Conservation (phyloP, 805 yeast genomes). For the Metschnikowia cubensis region DNA sequence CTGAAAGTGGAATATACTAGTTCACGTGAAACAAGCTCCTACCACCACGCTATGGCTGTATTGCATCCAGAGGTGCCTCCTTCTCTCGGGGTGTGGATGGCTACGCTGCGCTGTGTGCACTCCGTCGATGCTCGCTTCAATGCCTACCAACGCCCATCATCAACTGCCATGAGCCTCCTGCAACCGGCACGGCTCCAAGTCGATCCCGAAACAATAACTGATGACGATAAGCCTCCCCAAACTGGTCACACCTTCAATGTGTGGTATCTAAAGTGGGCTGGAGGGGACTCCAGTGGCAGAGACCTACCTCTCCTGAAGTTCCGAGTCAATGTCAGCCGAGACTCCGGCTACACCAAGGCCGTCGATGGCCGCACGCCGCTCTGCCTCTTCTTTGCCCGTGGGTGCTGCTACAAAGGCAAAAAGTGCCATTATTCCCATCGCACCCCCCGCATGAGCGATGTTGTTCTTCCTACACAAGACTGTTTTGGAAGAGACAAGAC, state of each 20-base stretch:
- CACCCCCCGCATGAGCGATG: slow-evolving; percentile 59
- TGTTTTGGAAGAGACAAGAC: slow-evolving; percentile 92
- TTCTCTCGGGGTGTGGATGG: too few relatives aligned
- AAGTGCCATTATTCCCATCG: slow-evolving; percentile 77
- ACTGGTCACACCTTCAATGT: slow-evolving; percentile 77
- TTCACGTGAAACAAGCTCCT: too few relatives aligned
- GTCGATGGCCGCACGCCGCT: slow-evolving; percentile 47
- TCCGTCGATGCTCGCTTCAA: background rate
- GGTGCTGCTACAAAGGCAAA: slow-evolving; percentile 76
- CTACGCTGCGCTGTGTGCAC: background rate
- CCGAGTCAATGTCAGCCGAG: slow-evolving; percentile 55
- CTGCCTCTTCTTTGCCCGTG: slow-evolving; percentile 85
- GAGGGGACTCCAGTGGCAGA: slow-evolving; percentile 50
- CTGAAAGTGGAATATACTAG: too few relatives aligned
- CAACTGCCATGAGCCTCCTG: slow-evolving; percentile 1
- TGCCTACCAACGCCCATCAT: background rate
- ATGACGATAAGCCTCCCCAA: slow-evolving; percentile 68
- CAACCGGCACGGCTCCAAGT: slow-evolving; percentile 73
- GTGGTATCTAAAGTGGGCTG: slow-evolving; percentile 90
- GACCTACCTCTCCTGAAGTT: slow-evolving; percentile 50
- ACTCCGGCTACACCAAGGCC: slow-evolving; percentile 75
- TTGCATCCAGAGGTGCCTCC: too few relatives aligned
- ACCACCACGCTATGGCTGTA: too few relatives aligned
- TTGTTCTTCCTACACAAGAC: slow-evolving; percentile 61
- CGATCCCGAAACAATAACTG: slow-evolving; percentile 52